Base-by-base conservation (phyloP, 2,329 filamentous ascomycete genomes). In the Diaporthe citriasiana region DNA sequence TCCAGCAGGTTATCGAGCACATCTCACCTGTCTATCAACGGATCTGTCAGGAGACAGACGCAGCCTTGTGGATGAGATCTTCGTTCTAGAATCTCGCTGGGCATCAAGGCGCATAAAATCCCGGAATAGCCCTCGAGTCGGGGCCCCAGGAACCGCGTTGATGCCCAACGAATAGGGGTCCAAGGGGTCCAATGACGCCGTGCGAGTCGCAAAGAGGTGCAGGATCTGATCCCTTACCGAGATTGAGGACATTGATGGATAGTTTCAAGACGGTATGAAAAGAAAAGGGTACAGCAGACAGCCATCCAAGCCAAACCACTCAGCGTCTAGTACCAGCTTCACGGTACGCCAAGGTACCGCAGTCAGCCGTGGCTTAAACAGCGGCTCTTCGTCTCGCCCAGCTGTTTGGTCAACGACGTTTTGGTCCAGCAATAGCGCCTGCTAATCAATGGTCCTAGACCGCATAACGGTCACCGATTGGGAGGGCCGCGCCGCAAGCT, bases 41-140 rank as follows among this genome's bases (percentile, higher is more conserved):
- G 56, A 71, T 71, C 70, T 59, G 35, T 40, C 35, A 71, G 56
- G 56, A 63, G 59, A 17, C 59, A 45, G 70, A 71, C 47, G 70
- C 70, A 71, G 70, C 70, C 70, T 71, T 71, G 70, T 71, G 70
- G 70, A 71, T 56, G 56, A 63, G 70, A 71, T 63, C 70, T 40
- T 71, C 45, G 70, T 40, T 57, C 69, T 59, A 59, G 53, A 50
- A 50, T 51, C 53, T 71, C 68, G 45, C 50, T 63, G 70, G 70
- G 70, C 70, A 71, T 71, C 56, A 71, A 71, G 70, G 17, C 59
- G 70, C 56, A 71, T 71, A 60, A 51, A 50, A 53, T 53, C 70
- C 68, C 70, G 45, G 33, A 55, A 71, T 42, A 71, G 57, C 47
- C 30, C 56, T 63, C 40, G 56, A 63, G 50, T 63, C 45, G 59